These are phyloP conservation scores for Daldinia grandis DNA, from an alignment of 495 filamentous ascomycete species.

Conservation along the genomic window DNA sequence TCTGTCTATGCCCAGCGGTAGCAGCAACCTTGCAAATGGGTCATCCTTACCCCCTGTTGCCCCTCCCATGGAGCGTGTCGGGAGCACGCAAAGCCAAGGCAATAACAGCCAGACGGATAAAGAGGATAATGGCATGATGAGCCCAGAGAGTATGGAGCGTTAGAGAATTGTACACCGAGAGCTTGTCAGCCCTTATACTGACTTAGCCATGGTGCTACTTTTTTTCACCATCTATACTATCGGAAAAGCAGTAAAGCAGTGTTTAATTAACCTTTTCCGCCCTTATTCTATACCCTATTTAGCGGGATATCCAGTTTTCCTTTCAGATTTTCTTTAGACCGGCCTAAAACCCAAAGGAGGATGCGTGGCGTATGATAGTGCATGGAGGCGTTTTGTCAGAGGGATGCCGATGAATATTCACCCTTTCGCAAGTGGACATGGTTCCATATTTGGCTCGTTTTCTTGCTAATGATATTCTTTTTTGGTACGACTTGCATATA, in stretches of 20 bases:
- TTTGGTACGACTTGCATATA: constrained; percentile 40
- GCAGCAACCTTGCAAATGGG: constrained; percentile 27
- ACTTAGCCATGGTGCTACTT: background rate
- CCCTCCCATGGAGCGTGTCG: constrained; percentile 58
- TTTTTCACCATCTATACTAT: background rate
- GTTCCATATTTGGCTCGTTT: constrained; percentile 15
- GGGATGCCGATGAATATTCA: constrained; percentile 32
- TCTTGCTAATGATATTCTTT: constrained; percentile 20
- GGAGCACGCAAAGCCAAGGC: constrained; percentile 61
- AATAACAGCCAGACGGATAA: constrained; percentile 64
- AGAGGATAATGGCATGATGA: constrained; percentile 70
- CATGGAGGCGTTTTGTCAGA: constrained; percentile 34
- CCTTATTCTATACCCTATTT: constrained; percentile 35
- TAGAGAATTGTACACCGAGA: constrained; percentile 2
- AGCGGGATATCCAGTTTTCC: constrained; percentile 14
- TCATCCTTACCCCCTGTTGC: constrained; percentile 37
- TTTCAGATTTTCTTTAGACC: constrained; percentile 14
- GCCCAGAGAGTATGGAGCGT: constrained; percentile 68
- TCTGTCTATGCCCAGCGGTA: constrained; percentile 48
- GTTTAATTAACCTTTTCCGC: constrained; percentile 29
- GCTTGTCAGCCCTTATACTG: background rate
- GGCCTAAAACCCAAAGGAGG: constrained; percentile 16
- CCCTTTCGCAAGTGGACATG: background rate
- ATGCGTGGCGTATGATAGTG: constrained; percentile 26
- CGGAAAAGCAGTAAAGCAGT: background rate